A percentile compares a stretch with the other conserved stretches of the same genome.
Evolutionary conservation across 306 rosid genomes (phyloP).

Genomic region (Clitoria ternatea): DNA sequence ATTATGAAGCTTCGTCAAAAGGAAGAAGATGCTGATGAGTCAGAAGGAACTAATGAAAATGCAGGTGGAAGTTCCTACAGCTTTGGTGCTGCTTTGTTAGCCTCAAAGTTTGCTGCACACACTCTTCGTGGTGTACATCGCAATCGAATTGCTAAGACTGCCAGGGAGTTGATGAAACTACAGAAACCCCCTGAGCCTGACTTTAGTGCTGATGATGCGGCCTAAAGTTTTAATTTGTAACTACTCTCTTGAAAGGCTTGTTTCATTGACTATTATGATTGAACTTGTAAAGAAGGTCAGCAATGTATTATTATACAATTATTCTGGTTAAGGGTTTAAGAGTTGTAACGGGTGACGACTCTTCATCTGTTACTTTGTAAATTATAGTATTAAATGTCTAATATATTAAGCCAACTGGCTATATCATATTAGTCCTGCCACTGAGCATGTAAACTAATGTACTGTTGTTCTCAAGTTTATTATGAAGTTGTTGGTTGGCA

Average conservation of each 20-base stretch:
- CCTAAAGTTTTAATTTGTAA: constrained; percentile 35
- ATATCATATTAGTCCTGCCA: constrained; percentile 23
- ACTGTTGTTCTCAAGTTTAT: constrained; percentile 14
- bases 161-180: constrained; percentile 75
- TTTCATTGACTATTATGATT: constrained; percentile 27
- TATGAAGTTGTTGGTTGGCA: constrained; percentile 4
- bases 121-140: constrained; percentile 94
- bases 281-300: constrained; percentile 29
- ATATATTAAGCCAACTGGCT: constrained; percentile 26
- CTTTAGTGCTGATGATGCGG: constrained; percentile 80
- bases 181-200: constrained; percentile 99
- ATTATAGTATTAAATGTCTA: constrained; percentile 5
- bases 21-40: constrained; percentile 67
- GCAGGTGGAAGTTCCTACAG: constrained; percentile 62
- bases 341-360: constrained; percentile 19
- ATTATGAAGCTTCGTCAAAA: constrained; percentile 69
- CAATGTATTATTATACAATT: constrained; percentile 30
- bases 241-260: constrained; percentile 22
- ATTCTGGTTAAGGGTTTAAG: constrained; percentile 26
- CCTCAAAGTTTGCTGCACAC: constrained; percentile 85
- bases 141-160: constrained; percentile 69
- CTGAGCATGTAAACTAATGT: constrained; percentile 14
- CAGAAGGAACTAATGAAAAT: constrained; percentile 40
- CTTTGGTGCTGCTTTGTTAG: constrained; percentile 84
- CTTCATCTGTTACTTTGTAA: constrained; percentile 26